These are phyloP conservation scores for Astrephomene gubernaculifera DNA, from an alignment of 139 green algal species.

Conservation along the genomic window DNA sequence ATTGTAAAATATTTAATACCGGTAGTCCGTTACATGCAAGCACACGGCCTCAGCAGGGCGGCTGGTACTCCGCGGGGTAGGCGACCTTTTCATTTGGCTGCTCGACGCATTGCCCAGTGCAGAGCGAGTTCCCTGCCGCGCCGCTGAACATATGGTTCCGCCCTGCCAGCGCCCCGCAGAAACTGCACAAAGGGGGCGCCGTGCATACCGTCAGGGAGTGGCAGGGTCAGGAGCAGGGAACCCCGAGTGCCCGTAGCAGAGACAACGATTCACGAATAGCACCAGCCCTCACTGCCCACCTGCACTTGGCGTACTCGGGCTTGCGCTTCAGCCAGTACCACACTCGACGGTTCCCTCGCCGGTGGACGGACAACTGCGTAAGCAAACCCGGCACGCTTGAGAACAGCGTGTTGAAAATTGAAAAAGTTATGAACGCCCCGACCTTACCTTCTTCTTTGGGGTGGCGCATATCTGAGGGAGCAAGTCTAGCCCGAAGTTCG, in stretches of 20 bases:
- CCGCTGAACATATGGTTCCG: slow-evolving; percentile 35
- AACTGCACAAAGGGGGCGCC: background rate
- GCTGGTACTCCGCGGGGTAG: slow-evolving; percentile 29
- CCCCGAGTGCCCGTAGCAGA: too few relatives aligned
- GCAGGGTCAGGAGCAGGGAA: too few relatives aligned
- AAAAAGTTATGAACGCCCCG: too few relatives aligned
- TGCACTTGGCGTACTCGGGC: slow-evolving; percentile 33
- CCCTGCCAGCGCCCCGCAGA: slow-evolving; percentile 17
- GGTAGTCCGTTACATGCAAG: too few relatives aligned
- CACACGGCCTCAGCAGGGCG: slow-evolving; percentile 5
- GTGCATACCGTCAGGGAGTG: too few relatives aligned
- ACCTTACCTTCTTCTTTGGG: slow-evolving; percentile 32
- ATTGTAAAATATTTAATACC: background rate
- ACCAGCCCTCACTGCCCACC: too few relatives aligned
- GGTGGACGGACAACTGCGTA: slow-evolving; percentile 3
- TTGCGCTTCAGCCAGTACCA: slow-evolving; percentile 43
- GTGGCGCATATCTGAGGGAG: slow-evolving; percentile 33
- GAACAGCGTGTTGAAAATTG: background rate
- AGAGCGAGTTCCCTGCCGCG: slow-evolving; percentile 15
- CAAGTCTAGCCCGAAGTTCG: background rate
- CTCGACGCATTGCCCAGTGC: slow-evolving; percentile 33
- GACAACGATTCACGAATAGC: too few relatives aligned
- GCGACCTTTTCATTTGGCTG: background rate
- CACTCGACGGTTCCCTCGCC: slow-evolving; percentile 33
- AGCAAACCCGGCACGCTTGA: background rate